phyloP scores from a whole-genome alignment of 805 yeast species.

The Saccharomycopsis fodiens region DNA sequence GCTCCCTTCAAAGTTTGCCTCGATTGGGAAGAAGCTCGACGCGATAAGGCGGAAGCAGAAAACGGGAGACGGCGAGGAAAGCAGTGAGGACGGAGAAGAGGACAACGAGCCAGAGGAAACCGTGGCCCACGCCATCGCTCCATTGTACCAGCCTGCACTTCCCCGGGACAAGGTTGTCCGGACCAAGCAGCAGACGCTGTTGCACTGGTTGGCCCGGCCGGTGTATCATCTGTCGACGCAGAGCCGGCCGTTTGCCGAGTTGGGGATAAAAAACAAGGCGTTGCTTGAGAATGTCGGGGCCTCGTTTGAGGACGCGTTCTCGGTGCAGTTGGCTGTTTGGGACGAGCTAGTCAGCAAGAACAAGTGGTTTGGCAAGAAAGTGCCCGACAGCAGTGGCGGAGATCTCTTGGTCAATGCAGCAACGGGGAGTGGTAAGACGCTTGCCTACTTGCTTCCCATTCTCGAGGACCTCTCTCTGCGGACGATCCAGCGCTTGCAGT shows the following conservation, averaged over 20 bases:
- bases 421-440: conserved; percentile 94
- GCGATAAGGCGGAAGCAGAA: background rate
- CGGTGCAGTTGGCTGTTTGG: conserved; percentile 67
- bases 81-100: conserved; percentile 22
- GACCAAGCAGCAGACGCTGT: conserved; percentile 22
- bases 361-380: conserved; percentile 26
- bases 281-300: conserved; percentile 22
- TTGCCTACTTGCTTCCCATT: conserved; percentile 82
- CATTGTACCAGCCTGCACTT: conserved; percentile 78
- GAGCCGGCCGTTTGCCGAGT: conserved; percentile 40
- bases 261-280: conserved; percentile 24
- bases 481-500: conserved; percentile 64
- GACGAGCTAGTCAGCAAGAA: conserved; percentile 41
- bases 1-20: conserved; percentile 3
- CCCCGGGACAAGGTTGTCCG: conserved; percentile 42
- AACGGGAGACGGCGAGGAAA: conserved; percentile 19
- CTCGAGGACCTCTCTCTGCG: conserved; percentile 59
- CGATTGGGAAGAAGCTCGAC: conserved; percentile 10
- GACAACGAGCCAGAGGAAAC: conserved; percentile 19
- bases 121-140: conserved; percentile 43
- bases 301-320: conserved; percentile 54
- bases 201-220: conserved; percentile 67
- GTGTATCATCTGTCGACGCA: conserved; percentile 42
- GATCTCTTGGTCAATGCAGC: conserved; percentile 87
- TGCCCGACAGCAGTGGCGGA: conserved; percentile 37